Evolutionary conservation across 192 early-diverging fungal genomes (phyloP).

Genomic region (Martensiomyces pterosporus): DNA sequence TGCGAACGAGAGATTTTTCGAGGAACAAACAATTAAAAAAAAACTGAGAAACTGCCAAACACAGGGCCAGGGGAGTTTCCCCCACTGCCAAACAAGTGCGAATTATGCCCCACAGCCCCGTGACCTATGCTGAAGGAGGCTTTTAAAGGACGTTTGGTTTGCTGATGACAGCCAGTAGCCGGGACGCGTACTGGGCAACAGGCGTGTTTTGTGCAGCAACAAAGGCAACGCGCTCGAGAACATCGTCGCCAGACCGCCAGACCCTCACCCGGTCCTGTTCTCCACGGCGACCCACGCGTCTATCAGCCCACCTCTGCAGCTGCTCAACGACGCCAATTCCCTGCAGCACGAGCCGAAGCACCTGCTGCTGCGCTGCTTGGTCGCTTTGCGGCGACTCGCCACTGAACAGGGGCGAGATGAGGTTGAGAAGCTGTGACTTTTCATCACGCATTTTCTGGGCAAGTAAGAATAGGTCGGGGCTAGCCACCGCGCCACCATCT

Average conservation of each 20-base stretch:
- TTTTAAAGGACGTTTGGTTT: not conserved
- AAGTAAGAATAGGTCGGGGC: slow-evolving; percentile 3
- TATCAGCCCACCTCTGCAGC: slow-evolving; percentile 43
- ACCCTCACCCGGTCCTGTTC: slow-evolving; percentile 21
- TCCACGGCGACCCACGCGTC: slow-evolving; percentile 21
- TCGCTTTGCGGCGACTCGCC: slow-evolving; percentile 5
- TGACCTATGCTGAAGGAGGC: not conserved
- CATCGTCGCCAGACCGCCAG: slow-evolving; percentile 35
- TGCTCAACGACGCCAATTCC: slow-evolving; percentile 42
- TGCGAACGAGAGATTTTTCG: too few species aligned
- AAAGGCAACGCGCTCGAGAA: slow-evolving; percentile 38
- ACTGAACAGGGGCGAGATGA: slow-evolving; percentile 12
- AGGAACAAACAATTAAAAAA: not conserved
- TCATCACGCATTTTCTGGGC: slow-evolving; percentile 7
- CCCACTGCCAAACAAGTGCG: too few species aligned
- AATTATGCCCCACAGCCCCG: too few species aligned
- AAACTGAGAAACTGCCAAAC: not conserved
- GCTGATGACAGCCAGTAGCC: slow-evolving; percentile 29
- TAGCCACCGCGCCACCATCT: too few species aligned
- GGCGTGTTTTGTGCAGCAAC: slow-evolving; percentile 15
- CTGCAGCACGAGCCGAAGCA: slow-evolving; percentile 29
- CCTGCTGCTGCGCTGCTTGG: slow-evolving; percentile 11
- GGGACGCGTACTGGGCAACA: slow-evolving; percentile 18
- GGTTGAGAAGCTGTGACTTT: slow-evolving; percentile 6
- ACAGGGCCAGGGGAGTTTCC: too few species aligned